These are phyloP conservation scores for Alopecurus myosuroides DNA, from an alignment of 176 grass and related monocot genomes.

Conservation along the genomic window DNA sequence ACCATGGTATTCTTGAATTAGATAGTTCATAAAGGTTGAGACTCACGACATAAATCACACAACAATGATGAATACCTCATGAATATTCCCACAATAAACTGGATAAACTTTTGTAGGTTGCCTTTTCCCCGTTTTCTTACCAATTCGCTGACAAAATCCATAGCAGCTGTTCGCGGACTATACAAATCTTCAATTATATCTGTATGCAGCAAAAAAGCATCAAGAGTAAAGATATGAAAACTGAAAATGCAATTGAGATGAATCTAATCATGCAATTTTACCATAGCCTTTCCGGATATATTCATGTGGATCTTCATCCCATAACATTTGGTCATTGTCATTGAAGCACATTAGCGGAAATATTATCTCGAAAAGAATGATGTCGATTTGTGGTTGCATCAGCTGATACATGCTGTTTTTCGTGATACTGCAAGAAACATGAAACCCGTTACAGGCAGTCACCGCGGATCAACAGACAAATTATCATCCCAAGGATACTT, in stretches of 20 bases:
- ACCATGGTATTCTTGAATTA: conserved; percentile 28
- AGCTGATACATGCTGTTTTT: conserved; percentile 90
- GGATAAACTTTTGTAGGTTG: conserved; percentile 85
- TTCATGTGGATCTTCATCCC: conserved; percentile 90
- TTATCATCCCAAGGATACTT: neutral
- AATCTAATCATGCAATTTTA: conserved; percentile 26
- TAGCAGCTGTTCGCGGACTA: conserved; percentile 87
- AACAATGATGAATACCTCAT: conserved; percentile 44
- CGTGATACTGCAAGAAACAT: conserved; percentile 66
- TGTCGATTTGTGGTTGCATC: conserved; percentile 76
- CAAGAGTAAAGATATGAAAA: neutral
- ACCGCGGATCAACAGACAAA: neutral
- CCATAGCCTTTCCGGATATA: conserved; percentile 96
- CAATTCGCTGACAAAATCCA: conserved; percentile 94
- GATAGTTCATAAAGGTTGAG: neutral
- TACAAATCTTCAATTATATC: conserved; percentile 96
- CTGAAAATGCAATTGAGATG: neutral
- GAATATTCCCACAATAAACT: conserved; percentile 85
- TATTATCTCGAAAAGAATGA: conserved; percentile 84
- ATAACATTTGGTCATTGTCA: conserved; percentile 81
- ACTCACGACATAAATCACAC: neutral
- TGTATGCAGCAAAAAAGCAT: conserved; percentile 24
- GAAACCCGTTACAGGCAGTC: neutral
- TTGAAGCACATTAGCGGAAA: conserved; percentile 97
- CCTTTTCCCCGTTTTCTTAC: conserved; percentile 79